Evolutionary conservation across 345 rosid species (phyloP), one percentile per base, ranked within the genome.

Genomic region (Syzygium aqueum): DNA sequence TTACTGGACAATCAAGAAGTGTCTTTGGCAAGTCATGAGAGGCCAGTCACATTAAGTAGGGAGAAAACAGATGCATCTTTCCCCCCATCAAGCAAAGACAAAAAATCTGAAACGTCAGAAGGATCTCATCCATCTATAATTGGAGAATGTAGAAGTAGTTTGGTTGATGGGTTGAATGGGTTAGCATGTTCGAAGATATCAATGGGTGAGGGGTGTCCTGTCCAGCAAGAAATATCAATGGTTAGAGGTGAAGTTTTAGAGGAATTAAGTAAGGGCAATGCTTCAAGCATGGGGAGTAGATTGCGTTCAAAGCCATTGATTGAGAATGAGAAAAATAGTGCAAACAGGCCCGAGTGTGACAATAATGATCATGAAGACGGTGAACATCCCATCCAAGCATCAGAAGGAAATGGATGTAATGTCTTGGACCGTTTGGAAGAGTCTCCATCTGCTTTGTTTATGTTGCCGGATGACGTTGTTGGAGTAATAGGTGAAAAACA

Each of bases 401-500:
- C 90, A 28, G n/a, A 84, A 43, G 59, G 85, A 84, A 51, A 56
- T 51, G n/a, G 46, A 52, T 52, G 56, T 84, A 22, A 22, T 11
- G 85, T 28, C 61, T 43, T n/a, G 40, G 61, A 51, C 80, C 87
- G 90, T 27, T 87, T 87, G 78, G 73, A 89, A 87, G 93, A 93
- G 50, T 94, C 92, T 40, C 14, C 85, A 53, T 90, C 94, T 40
- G 91, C 87, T 85, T 43, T 90, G 85, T 89, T 85, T 90, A 84
- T 95, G 85, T 89, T 92, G 50, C 93, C 98, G 46, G 94, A 93
- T 89, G 93, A 94, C 88, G 91, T 96, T 51, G 93, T 93, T 6
- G 93, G 92, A 89, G 53, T 91, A 54, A 91, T 97, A 23, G 99
- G 98, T 77, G 93, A 94, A 88, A 93, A 93, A 80, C 93, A 88